Percentiles rank a stretch among this genome's conserved stretches.
phyloP scores from a whole-genome alignment of 192 early-diverging fungal species.

The Coemansia sp. region DNA sequence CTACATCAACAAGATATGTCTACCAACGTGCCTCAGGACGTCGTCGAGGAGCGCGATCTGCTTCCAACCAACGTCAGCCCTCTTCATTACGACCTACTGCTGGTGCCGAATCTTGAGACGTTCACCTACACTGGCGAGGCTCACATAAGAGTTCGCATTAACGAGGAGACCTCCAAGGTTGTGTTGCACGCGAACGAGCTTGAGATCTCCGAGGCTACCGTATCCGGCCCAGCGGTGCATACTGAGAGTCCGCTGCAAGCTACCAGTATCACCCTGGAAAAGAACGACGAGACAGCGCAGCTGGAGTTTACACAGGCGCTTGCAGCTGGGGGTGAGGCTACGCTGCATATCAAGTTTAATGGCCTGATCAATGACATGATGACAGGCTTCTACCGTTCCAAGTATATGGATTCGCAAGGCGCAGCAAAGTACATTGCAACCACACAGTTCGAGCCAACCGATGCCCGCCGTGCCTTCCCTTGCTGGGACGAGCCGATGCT shows the following conservation, averaged over 20 bases:
- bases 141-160: slow-evolving; percentile 65
- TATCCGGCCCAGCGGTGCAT: slow-evolving; percentile 50
- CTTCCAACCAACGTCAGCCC: slow-evolving; percentile 86
- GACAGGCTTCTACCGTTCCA: slow-evolving; percentile 91
- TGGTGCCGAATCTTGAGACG: slow-evolving; percentile 78
- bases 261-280: slow-evolving; percentile 24
- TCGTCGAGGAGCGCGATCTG: slow-evolving; percentile 64
- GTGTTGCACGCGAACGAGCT: slow-evolving; percentile 69
- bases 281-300: slow-evolving; percentile 52
- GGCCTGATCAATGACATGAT: slow-evolving; percentile 82
- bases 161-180: slow-evolving; percentile 62
- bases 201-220: slow-evolving; percentile 50
- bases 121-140: slow-evolving; percentile 82
- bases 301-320: slow-evolving; percentile 63
- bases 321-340: slow-evolving; percentile 52
- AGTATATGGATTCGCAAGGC: slow-evolving; percentile 66
- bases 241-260: slow-evolving; percentile 17
- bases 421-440: slow-evolving; percentile 73
- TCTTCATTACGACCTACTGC: slow-evolving; percentile 74
- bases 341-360: slow-evolving; percentile 61
- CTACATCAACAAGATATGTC: slow-evolving; percentile 21
- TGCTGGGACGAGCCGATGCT: slow-evolving; percentile 91
- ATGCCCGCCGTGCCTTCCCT: slow-evolving; percentile 79
- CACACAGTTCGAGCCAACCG: slow-evolving; percentile 94
- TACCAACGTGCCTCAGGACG: slow-evolving; percentile 19